Base-by-base conservation (phyloP, 1,284 basidiomycete genomes). In the Leccinum cinnamomeum region DNA sequence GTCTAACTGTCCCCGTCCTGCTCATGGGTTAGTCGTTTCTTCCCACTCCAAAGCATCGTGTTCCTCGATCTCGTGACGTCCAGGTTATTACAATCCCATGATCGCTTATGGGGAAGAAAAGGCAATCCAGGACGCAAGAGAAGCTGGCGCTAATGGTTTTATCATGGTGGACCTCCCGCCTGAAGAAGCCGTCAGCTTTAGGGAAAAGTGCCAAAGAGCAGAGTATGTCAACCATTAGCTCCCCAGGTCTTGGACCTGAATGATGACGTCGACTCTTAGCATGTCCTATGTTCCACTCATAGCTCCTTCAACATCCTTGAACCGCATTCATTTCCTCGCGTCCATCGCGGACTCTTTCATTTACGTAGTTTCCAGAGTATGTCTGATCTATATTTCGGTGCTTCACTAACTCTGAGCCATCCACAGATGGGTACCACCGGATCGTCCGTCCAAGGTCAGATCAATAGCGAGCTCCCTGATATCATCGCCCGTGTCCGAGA, bases 161-260 rank as follows among this genome's bases (percentile, higher is more conserved):
- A 97, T 99, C 72, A 87, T 99, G 76, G 95, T 98, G 53, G 97
- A 99, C 77, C 85, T 99, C 23, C 97, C 97, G 20, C 97, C 97
- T 5, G 96, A 98, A 79, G 97, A 99, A 78, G 97, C 97, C 18
- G 79, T 94, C 67, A 80, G 84, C 41, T 99, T 99, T 83, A 85
- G 96, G 55, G 85, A 89, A 68, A 93, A 95, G 72, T 99, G 97
- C 76, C 83, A 86, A 37, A 86, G 83, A 67, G 82, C 88, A 48
- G 86, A 85, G 95, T 96, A 71, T 70, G 90, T 81, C 54, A 16
- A 53, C 28, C 2, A 57, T 23, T 25, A 16, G 4, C n/a, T 50
- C 28, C 54, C 25, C n/a, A 12, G 46, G 18, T 14, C 5, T 20
- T 18, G 37, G 33, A 53, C 25, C 18, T n/a, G 37, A 48, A 55